Evolutionary conservation across 148 eudicot species (phyloP), one percentile per base, ranked within the genome.

Genomic region (Vaccinium vitisidaea): DNA sequence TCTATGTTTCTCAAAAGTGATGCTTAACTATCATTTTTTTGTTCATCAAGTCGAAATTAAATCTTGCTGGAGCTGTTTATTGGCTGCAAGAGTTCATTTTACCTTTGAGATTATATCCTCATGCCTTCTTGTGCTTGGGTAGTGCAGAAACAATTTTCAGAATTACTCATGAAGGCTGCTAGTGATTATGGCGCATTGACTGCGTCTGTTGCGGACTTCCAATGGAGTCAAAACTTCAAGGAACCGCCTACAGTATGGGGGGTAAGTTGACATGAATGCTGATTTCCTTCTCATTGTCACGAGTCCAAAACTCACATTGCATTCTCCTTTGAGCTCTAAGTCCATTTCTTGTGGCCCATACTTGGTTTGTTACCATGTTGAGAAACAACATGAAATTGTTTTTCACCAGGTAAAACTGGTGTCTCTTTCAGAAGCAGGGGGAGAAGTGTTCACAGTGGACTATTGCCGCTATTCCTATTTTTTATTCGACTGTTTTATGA

Each of bases 101-200:
- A 36, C 52, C 70, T 36, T 59, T 59, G 21, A 36, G 21, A 36
- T 30, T 6, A 30, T 39, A 39, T 59, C 10, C 81, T 69, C 73
- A 39, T 14, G 30, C n/a, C 74, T 71, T 61, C 36, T 52, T 77
- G 14, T 71, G 30, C 53, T 46, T 77, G 77, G 36, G 86, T 85
- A 80, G 54, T 84, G 79, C 95, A 97, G 99, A 97, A 97, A 90
- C 98, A 97, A 90, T 95, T 97, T 88, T 97, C 98, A 65, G 98
- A 97, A 83, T 84, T 97, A 77, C 87, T 97, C 48, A 97, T 95
- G 99, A 97, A 93, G 90, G 98, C 99, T 80, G 99, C 99, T 14
- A 95, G 95, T 90, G 99, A 97, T 92, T 97, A 97, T 90, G 99
- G 99, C 80, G 92, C 96, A 67, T 90, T 97, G 88, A 95, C 99